Evolutionary conservation across 179 eudicot species (phyloP), one percentile per base, ranked within the genome.

Genomic region (Spinacia oleracea): DNA sequence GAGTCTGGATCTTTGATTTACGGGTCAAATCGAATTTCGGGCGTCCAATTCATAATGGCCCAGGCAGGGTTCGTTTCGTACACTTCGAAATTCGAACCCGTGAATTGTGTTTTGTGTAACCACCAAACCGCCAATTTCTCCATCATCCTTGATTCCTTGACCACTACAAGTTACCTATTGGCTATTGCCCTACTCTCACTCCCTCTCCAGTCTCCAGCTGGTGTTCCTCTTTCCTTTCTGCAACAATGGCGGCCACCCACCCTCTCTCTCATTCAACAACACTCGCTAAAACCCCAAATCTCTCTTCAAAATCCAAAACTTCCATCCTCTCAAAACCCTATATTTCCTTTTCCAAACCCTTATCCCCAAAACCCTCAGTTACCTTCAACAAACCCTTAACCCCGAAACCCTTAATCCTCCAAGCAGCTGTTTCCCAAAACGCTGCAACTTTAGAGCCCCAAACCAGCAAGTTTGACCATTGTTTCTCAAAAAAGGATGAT

Each of bases 211-310:
- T 73, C 84, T 62, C 76, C 8, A 3, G 16, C 53, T 48, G 18
- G 5, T 48, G 53, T 48, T 48, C 11, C 48, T 46, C 18, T 29
- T 34, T 21, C 64, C n/a, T 67, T 25, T 48, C 9, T 56, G 51
- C 88, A 83, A 63, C 84, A 76, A 94, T 92, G 94, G 94, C 91
- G 87, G 92, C 97, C 67, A 71, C 92, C 7, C 87, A 89, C 45
- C 65, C 88, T 42, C 77, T 90, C 79, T 81, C 88, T 63, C 93
- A 85, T 32, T 72, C 88, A 14, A 80, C 84, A 27, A 62, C 83
- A 31, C 55, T 84, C 78, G 38, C 75, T 23, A 83, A 86, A 84
- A 70, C 88, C 86, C 85, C 56, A 42, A 85, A 83, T 78, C 66
- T 45, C 77, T 70, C 72, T 21, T 53, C 85, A 65, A 83, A 62